These are phyloP conservation scores for Cordyceps fumosorosea DNA, from an alignment of 2,329 filamentous ascomycete genomes.

Conservation along the genomic window DNA sequence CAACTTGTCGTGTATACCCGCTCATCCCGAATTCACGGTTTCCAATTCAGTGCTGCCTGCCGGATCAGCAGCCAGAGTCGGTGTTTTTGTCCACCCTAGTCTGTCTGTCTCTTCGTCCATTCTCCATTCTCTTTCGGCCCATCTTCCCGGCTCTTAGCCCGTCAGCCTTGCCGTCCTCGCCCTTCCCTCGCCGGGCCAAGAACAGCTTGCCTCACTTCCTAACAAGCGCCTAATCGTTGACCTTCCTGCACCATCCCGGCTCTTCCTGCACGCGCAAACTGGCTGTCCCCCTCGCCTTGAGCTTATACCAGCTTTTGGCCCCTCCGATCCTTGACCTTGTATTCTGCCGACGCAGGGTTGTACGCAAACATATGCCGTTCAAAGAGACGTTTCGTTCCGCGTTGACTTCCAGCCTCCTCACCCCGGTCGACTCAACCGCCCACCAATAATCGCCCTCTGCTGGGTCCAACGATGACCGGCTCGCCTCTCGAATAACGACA, in stretches of 20 bases:
- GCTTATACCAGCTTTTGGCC: conserved; percentile 8
- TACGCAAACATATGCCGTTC: conserved; percentile 8
- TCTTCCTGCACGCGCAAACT: conserved; percentile 3
- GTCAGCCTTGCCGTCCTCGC: conserved; percentile 1
- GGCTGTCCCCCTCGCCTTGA: background rate
- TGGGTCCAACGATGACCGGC: background rate
- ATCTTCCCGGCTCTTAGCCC: background rate
- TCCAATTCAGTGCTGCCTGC: conserved; percentile 8
- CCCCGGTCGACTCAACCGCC: conserved; percentile 3
- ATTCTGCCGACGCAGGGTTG: conserved; percentile 4
- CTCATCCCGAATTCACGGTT: conserved; percentile 2
- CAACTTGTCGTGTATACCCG: conserved; percentile 1
- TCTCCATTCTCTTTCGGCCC: background rate
- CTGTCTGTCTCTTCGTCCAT: background rate
- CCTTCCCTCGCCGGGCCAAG: background rate
- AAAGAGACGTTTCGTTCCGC: conserved; percentile 9
- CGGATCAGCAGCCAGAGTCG: conserved; percentile 9
- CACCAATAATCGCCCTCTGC: conserved; percentile 2
- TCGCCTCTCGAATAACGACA: conserved; percentile 2
- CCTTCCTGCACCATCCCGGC: conserved; percentile 1
- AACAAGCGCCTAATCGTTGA: conserved; percentile 1
- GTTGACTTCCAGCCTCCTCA: conserved; percentile 7
- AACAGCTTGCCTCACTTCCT: background rate
- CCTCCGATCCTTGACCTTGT: conserved; percentile 7
- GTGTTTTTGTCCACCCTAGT: background rate